Conservation (phyloP, 1,284 basidiomycete species). For the Ganoderma lingzhi region DNA sequence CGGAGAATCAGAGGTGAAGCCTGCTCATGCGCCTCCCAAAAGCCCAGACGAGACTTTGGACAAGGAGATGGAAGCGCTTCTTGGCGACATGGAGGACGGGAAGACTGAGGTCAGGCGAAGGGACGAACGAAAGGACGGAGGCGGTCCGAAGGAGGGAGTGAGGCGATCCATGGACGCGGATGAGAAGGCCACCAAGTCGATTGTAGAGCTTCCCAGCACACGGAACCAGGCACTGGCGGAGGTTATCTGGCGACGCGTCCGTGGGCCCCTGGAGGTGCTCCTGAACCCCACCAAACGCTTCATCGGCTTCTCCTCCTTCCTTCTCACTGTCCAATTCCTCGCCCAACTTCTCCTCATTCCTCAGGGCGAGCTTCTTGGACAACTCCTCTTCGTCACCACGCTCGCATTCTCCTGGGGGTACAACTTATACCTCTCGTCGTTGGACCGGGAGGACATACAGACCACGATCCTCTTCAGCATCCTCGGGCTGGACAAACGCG, state of each 20-base stretch:
- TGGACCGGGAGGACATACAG: constrained; percentile 31
- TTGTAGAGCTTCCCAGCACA: neutral
- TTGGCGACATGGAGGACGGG: neutral
- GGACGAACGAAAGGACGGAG: neutral
- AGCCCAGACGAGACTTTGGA: neutral
- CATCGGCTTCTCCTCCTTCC: constrained; percentile 24
- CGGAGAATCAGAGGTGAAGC: neutral
- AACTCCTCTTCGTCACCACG: constrained; percentile 31
- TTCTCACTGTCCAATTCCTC: constrained; percentile 32
- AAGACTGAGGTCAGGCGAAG: neutral
- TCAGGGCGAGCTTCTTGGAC: constrained; percentile 29
- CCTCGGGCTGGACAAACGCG: constrained; percentile 12
- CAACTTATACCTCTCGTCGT: constrained; percentile 30
- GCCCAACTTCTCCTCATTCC: constrained; percentile 31
- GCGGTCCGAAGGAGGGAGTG: neutral
- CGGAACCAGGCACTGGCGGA: neutral
- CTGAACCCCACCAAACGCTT: neutral
- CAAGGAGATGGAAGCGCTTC: neutral
- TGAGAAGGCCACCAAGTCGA: neutral
- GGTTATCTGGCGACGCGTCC: neutral
- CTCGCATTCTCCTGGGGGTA: constrained; percentile 30
- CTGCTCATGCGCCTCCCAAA: neutral
- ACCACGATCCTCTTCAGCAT: constrained; percentile 26
- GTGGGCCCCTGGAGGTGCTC: neutral
- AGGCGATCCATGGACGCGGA: neutral